These are phyloP conservation scores for Sarocladiaceae sp. DNA, from an alignment of 2,329 filamentous ascomycete genomes.

Conservation along the genomic window DNA sequence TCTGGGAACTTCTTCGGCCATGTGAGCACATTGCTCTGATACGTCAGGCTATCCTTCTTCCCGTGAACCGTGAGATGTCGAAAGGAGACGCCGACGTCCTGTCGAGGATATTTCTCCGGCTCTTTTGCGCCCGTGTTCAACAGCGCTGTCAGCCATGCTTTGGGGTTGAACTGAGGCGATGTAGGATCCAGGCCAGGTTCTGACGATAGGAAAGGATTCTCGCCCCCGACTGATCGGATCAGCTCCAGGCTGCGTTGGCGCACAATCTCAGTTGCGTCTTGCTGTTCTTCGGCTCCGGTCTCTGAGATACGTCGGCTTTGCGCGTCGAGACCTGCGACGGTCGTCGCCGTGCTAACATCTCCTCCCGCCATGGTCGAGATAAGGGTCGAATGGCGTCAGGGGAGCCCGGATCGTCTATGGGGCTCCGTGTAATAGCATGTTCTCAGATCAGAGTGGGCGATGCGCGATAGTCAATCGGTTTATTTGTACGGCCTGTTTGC, in stretches of 20 bases:
- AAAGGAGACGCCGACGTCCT: slow-evolving; percentile 22
- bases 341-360: slow-evolving; percentile 1
- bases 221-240: slow-evolving; percentile 1
- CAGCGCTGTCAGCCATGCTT: slow-evolving; percentile 2
- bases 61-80: slow-evolving; percentile 36
- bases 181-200: slow-evolving; percentile 1
- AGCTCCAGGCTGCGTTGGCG: slow-evolving; percentile 5
- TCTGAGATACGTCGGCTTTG: not conserved
- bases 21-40: slow-evolving; percentile 36
- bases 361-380: slow-evolving; percentile 1
- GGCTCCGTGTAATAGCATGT: no score
- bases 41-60: slow-evolving; percentile 33
- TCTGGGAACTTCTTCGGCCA: slow-evolving; percentile 21
- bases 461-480: no score
- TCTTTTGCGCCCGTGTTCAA: not conserved
- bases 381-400: no score
- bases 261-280: not conserved
- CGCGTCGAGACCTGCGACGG: not conserved
- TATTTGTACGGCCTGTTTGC: no score
- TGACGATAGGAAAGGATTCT: not conserved
- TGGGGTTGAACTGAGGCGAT: slow-evolving; percentile 5
- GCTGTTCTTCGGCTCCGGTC: not conserved
- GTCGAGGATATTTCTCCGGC: not conserved
- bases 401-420: no score
- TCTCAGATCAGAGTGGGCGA: no score